Conservation (phyloP, 2,329 filamentous ascomycete genomes). For the Cercospora sesami region DNA sequence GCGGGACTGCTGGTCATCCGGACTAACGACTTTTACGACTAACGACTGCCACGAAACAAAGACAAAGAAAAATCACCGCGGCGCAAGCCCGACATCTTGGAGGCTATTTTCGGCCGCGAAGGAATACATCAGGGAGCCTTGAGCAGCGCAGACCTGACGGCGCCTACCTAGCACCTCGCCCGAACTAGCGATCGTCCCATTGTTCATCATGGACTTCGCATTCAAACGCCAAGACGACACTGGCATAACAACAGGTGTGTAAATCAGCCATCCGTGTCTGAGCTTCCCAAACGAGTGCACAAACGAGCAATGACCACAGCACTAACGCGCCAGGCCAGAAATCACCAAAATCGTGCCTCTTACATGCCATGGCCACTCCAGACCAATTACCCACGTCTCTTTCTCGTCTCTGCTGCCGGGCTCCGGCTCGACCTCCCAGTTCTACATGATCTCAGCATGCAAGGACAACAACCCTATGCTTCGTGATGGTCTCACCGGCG, state of each 20-base stretch:
- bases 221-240: conserved; percentile 40
- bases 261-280: too few species aligned
- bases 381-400: conserved; percentile 85
- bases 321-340: conserved; percentile 20
- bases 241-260: conserved; percentile 32
- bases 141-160: neutral
- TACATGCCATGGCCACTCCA: conserved; percentile 91
- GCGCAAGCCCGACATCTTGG: conserved; percentile 3
- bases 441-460: conserved; percentile 82
- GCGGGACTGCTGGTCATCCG: neutral
- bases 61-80: conserved; percentile 3
- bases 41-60: conserved; percentile 11
- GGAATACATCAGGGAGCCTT: neutral
- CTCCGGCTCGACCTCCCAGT: conserved; percentile 45
- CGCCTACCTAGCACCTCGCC: neutral
- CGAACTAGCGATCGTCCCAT: neutral
- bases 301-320: too few species aligned
- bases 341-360: conserved; percentile 71
- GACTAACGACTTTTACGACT: conserved; percentile 11
- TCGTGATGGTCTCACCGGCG: conserved; percentile 89
- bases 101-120: neutral
- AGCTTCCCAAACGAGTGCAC: too few species aligned
- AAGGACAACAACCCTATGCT: conserved; percentile 98
- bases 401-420: conserved; percentile 72
- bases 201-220: conserved; percentile 37